Base-by-base conservation (phyloP, 352 stramenopile genomes). In the Phytopythium helicoides region DNA sequence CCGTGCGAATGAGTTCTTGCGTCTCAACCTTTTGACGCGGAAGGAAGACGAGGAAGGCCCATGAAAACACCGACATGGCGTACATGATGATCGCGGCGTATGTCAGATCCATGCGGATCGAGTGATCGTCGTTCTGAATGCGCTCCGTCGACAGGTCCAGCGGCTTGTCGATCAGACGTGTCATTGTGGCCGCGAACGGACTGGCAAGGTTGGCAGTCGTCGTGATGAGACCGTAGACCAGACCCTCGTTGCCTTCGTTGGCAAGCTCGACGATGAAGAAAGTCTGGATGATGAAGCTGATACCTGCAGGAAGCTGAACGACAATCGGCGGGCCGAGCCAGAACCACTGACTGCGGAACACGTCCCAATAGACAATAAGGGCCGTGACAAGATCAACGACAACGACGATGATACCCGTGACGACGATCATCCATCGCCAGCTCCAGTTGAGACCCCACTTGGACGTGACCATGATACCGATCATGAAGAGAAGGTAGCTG, bases 271-370 rank as follows among this genome's bases (percentile, higher is more conserved):
- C 66, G 11, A 66, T 64, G 19, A 68, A 60, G 31, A 75, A 81
- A 42, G 58, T 66, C 7, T 57, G 70, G 34, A 81, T 71, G 33
- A 73, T 64, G 52, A 58, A 81, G 18, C 58, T 40, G 6, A 76
- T 56, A 19, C 66, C 70, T 33, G 52, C 57, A 14, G 70, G 70
- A 23, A 81, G 26, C 31, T 69, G 47, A 9, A 74, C 60, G 21
- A 62, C 53, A 8, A 77, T 54, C 8, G 59, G 60, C 0, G 62
- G 46, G 18, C 66, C 70, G 22, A 73, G 33, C 60, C 63, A 76
- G 52, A 81, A 69, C 72, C 72, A 82, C 58, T 73, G 62, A 49
- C 66, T 71, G 33, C 72, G 72, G 23, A 78, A 21, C 5, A 81
- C 53, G 37, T 73, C 59, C 64, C 67, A 81, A 7, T 49, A 65